Evolutionary conservation across 768 basidiomycete genomes (phyloP), one percentile per base, ranked within the genome.

Genomic region (Mrakia gelida): DNA sequence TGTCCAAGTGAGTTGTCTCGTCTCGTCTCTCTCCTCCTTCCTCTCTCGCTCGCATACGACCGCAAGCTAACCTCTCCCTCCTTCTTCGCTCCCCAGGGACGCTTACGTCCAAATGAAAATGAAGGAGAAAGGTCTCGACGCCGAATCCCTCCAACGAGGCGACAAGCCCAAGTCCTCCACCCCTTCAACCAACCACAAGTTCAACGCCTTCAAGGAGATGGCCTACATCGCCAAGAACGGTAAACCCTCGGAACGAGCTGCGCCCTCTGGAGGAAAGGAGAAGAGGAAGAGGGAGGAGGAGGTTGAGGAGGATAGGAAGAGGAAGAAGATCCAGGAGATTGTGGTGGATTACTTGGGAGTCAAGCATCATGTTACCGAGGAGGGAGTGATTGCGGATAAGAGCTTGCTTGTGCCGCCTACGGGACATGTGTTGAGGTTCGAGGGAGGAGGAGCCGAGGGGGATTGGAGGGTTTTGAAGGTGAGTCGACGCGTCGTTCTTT

Each of bases 71-170:
- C 54, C 52, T 61, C 62, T 26, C 5, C 62, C 45, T 34, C 18
- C 13, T 61, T 13, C 26, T 45, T 71, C 18, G 0, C 49, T 45
- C 28, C 15, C 26, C 80, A 94, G 92, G 82, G 90, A 90, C 80
- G 92, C 87, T 11, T 97, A 97, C 84, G 94, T 94, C 81, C 90
- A 93, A 80, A 95, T 95, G 94, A 98, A 97, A 86, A 92, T 95
- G 84, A 91, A 93, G 84, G 93, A 96, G 85, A 95, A 97, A 85
- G 94, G 93, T 15, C 88, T 97, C 65, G 83, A 83, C 75, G 77
- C 83, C 23, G 34, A 54, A 23, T 77, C 77, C 80, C 82, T 79
- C 71, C 63, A 54, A 59, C 81, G 80, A 49, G 80, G 80, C n/a
- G 77, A 54, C 59, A 49, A 54, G 7, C 23, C 74, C 45, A 79